Evolutionary conservation across 306 rosid species (phyloP).

Genomic region (Mimosa bimucronata): DNA sequence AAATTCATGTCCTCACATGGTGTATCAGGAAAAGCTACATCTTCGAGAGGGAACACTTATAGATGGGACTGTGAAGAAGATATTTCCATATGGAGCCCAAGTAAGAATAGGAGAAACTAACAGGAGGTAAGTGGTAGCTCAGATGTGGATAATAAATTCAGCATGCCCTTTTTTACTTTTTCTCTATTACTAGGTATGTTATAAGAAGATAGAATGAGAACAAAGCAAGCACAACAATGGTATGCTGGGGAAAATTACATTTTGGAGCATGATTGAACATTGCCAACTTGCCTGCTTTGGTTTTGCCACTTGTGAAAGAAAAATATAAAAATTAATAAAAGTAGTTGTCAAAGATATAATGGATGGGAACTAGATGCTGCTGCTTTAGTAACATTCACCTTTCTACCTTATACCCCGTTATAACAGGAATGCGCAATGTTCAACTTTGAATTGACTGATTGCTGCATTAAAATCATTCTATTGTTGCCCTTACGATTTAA

Average conservation of each 20-base stretch:
- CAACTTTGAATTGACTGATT: conserved; percentile 18
- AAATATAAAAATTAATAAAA: background rate
- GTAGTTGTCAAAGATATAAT: conserved; percentile 9
- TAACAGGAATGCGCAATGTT: background rate
- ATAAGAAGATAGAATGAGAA: conserved; percentile 12
- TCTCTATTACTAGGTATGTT: background rate
- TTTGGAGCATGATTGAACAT: background rate
- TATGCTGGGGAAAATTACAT: background rate
- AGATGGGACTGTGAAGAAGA: conserved; percentile 79
- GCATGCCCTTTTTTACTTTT: conserved; percentile 7
- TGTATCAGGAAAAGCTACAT: conserved; percentile 62
- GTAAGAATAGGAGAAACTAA: conserved; percentile 69
- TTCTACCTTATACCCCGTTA: background rate
- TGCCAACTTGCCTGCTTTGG: conserved; percentile 21
- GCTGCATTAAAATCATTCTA: background rate
- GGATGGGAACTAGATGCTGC: background rate
- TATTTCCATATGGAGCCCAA: conserved; percentile 88
- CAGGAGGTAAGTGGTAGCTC: conserved; percentile 60
- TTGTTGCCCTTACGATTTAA: conserved; percentile 22
- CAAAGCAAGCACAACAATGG: background rate
- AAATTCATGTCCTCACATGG: conserved; percentile 28
- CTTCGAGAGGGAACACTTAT: conserved; percentile 87
- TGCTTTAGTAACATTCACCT: background rate
- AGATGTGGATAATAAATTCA: conserved; percentile 24
- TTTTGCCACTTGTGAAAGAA: conserved; percentile 7